Evolutionary conservation across 164 flowering plant genomes (phyloP), one percentile per base, ranked within the genome.

Genomic region (Berberis thunbergii): DNA sequence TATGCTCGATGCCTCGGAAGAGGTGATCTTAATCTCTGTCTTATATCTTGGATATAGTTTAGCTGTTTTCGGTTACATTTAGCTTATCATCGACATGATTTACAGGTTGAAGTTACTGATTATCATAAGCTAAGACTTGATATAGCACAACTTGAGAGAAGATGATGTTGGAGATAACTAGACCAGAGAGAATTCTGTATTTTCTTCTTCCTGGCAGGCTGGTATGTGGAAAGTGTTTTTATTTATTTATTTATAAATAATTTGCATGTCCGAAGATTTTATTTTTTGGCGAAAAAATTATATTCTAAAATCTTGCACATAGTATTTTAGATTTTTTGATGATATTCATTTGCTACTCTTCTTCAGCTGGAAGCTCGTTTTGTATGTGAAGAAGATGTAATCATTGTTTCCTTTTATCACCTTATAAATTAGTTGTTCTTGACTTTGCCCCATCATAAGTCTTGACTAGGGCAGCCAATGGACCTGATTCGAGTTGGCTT

Each of bases 111-210:
- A 46, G 49, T 46, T 46, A 8, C 49, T 46, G 49, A 46, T 4
- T 46, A 46, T 46, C 49, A 46, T 4, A 46, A 46, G 49, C 4
- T 46, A 46, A 46, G 49, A 46, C 49, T 46, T 46, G 49, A 46
- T 46, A 46, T 46, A 46, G 49, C 49, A 8, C 49, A 46, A 46
- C 49, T 46, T 46, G 49, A 46, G 49, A 85, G 81, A 88, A 81
- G 73, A 74, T 91, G 91, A 91, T 90, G 98, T 68, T 79, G 45
- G 97, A 91, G 71, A 88, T 94, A 73, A 87, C 83, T 50, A 80
- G 92, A 76, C 98, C 97, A 57, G 98, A 94, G 75, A 83, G 88
- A 77, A 82, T 80, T 76, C 84, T 94, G 13, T 87, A 78, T 72
- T 87, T 77, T 72, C 95, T 91, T 70, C 72, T 69, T 59, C 85